Evolutionary conservation across 768 basidiomycete species (phyloP).

Genomic region (Trametes elegans): DNA sequence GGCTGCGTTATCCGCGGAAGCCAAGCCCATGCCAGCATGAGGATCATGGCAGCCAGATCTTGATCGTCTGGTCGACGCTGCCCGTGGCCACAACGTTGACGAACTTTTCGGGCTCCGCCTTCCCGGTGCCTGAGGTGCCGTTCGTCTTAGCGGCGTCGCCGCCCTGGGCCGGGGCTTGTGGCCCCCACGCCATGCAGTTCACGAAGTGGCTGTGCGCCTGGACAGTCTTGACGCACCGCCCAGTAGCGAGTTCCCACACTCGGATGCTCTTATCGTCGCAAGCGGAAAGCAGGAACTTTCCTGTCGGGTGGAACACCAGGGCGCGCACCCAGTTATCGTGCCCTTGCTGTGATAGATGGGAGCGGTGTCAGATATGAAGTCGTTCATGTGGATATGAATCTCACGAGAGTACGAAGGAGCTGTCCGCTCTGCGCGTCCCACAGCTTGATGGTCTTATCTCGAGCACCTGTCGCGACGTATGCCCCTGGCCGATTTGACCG

Average conservation of each 20-base stretch:
- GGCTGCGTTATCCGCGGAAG: conserved; percentile 46
- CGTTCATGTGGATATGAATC: background rate
- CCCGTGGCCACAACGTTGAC: conserved; percentile 34
- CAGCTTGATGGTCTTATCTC: conserved; percentile 89
- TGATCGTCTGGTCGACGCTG: conserved; percentile 25
- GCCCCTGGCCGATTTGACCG: conserved; percentile 41
- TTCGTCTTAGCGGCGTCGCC: conserved; percentile 16
- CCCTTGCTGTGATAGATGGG: conserved; percentile 26
- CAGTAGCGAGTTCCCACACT: conserved; percentile 55
- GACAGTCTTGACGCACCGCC: conserved; percentile 69
- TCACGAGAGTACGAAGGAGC: conserved; percentile 53
- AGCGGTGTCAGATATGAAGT: conserved; percentile 36
- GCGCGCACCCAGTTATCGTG: conserved; percentile 60
- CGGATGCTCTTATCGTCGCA: conserved; percentile 60
- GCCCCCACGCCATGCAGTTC: conserved; percentile 23
- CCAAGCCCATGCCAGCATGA: conserved; percentile 42
- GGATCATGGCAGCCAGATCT: conserved; percentile 26
- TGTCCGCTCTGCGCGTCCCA: conserved; percentile 89
- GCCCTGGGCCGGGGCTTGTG: conserved; percentile 6
- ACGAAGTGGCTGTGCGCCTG: conserved; percentile 39
- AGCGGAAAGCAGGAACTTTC: conserved; percentile 54
- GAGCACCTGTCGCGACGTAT: conserved; percentile 60
- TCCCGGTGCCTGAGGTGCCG: conserved; percentile 51
- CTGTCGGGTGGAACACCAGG: conserved; percentile 56
- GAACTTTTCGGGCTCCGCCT: conserved; percentile 49